Evolutionary conservation across 139 green algal genomes (phyloP).

Genomic region (Chlorella ohadii): DNA sequence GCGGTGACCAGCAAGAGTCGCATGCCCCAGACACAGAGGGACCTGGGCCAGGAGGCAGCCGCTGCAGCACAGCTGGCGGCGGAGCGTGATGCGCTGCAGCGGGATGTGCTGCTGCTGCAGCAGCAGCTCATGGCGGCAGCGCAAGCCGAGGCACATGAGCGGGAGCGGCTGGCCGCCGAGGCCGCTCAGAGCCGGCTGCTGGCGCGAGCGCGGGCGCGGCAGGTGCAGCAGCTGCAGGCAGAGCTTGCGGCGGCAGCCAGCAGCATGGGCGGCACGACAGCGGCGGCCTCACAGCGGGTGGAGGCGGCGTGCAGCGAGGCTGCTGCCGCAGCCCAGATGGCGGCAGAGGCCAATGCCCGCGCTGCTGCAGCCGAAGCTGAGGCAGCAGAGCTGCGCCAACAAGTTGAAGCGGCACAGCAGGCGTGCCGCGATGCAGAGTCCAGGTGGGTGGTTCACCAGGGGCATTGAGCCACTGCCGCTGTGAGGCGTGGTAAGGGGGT

Average conservation of each 20-base stretch:
- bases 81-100: neutral
- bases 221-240: constrained; percentile 37
- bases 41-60: neutral
- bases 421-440: neutral
- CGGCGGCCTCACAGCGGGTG: neutral
- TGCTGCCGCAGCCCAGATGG: neutral
- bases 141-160: constrained; percentile 14
- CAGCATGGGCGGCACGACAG: constrained; percentile 13
- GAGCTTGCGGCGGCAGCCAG: neutral
- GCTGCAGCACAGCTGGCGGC: neutral
- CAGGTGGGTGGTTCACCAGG: neutral
- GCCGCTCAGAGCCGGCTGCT: constrained; percentile 28
- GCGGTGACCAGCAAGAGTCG: neutral
- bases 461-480: neutral
- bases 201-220: neutral
- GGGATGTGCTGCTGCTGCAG: neutral
- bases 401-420: neutral
- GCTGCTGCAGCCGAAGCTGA: neutral
- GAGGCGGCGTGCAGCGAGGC: neutral
- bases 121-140: constrained; percentile 24
- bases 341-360: neutral
- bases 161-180: constrained; percentile 23
- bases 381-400: constrained; percentile 3
- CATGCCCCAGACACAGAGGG: neutral
- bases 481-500: no score